Base-by-base conservation (phyloP, 2,329 filamentous ascomycete species). In the Fusarium verrucosum region DNA sequence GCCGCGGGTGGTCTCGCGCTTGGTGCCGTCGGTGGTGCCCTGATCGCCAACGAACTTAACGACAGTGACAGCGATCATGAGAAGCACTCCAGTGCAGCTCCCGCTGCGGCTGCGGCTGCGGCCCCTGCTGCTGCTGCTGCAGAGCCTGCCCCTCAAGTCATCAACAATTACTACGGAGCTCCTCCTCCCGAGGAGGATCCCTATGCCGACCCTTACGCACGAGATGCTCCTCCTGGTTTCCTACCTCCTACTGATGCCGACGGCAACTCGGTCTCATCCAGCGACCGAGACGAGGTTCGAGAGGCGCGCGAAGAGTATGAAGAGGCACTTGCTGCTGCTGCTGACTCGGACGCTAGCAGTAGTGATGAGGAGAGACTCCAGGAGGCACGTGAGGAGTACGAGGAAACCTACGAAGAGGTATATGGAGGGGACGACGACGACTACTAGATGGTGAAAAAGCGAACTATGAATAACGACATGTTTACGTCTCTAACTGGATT, bases 1-100 rank as follows among this genome's bases (percentile, higher is more conserved):
- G 87, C 84, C 46, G 84, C 83, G 10, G 87, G 81, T 32, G 88
- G 87, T 74, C 72, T 89, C 19, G 87, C 83, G 2, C 76, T 83
- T 13, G 85, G 86, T 65, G 83, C 81, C 50, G 72, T 86, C 35
- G 87, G 83, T 22, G 87, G 86, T 46, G 87, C 85, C 4, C 70
- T 87, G 41, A 78, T 89, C 50, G 83, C 82, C 38, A 80, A 89
- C 69, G 85, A 83, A 50, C 68, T 87, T 26, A 54, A 72, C 45
- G 69, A 73, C 45, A 50, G 49, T 19, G 66, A 72, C 49, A 72
- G 67, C 41, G 66, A 70, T 25, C 45, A 69, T 4, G 68, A 74
- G 46, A 52, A 69, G 32, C 44, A 25, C 8, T 17, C 56, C 7
- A 14, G 53, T 19, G 50, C 66, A 30, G 28, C 65, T 10, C 45